Conservation (phyloP, 176 grass and related monocot genomes). For the Eragrostis curvula region DNA sequence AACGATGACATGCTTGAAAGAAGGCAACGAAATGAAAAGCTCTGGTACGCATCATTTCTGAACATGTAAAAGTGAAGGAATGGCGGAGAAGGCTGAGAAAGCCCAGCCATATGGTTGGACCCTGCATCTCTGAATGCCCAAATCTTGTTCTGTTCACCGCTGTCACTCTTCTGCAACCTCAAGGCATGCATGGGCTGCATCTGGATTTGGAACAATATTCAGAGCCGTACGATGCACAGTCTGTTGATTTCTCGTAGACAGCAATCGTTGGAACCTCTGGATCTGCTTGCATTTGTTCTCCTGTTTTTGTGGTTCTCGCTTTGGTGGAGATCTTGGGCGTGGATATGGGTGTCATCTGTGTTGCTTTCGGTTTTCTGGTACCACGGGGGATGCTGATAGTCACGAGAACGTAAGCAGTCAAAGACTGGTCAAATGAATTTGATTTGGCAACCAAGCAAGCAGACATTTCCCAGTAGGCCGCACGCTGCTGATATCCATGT, state of each 20-base stretch:
- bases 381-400: conserved; percentile 26
- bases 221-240: conserved; percentile 49
- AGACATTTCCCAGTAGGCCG: not conserved
- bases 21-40: not conserved
- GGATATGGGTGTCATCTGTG: conserved; percentile 37
- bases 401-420: conserved; percentile 35
- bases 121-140: conserved; percentile 32
- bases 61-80: not conserved
- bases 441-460: conserved; percentile 6
- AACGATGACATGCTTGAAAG: not conserved
- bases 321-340: conserved; percentile 16
- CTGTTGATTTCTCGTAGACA: conserved; percentile 38
- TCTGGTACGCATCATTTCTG: not conserved
- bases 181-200: conserved; percentile 30
- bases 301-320: conserved; percentile 1
- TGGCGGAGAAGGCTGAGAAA: conserved; percentile 10
- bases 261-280: conserved; percentile 49
- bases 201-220: conserved; percentile 35
- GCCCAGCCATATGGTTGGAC: not conserved
- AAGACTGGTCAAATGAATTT: conserved; percentile 22
- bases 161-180: conserved; percentile 15
- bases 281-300: conserved; percentile 41
- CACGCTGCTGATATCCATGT: conserved; percentile 6
- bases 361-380: conserved; percentile 32
- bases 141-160: conserved; percentile 24